Conservation (phyloP, 148 eudicot genomes). For the Chenopodium berlandieri region DNA sequence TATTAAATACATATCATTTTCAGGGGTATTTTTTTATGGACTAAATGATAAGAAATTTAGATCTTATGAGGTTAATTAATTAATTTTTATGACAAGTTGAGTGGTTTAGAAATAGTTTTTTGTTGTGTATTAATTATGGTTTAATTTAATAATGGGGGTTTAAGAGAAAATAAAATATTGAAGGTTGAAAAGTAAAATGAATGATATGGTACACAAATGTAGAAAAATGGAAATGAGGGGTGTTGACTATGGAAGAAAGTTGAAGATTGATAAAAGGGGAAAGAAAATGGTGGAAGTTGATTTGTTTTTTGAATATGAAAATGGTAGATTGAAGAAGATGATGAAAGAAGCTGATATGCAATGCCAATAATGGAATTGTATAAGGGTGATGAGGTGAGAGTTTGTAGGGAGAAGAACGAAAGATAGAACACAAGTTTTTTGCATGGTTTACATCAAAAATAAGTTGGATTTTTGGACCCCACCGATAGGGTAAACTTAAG, state of each 20-base stretch:
- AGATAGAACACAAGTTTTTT: background rate
- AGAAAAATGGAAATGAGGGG: background rate
- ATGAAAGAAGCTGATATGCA: constrained; percentile 5
- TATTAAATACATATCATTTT: background rate
- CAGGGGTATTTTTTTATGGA: background rate
- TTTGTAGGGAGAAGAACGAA: background rate
- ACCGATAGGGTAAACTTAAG: background rate
- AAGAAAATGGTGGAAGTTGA: background rate
- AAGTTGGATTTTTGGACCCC: constrained; percentile 7
- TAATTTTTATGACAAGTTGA: background rate
- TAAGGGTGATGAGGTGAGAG: background rate
- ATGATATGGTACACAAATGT: background rate
- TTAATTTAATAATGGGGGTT: background rate
- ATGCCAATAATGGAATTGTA: background rate
- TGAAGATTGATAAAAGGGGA: background rate
- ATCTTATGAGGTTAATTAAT: background rate
- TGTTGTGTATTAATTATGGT: background rate
- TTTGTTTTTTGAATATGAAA: background rate
- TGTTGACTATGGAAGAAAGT: constrained; percentile 21
- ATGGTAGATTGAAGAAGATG: background rate
- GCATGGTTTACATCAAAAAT: constrained; percentile 11
- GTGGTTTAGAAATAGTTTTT: background rate
- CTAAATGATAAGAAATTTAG: background rate
- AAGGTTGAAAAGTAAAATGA: constrained; percentile 1
- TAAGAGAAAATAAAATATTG: background rate